Evolutionary conservation across 2,329 filamentous ascomycete genomes (phyloP).

Genomic region (Colletotrichum sp.): DNA sequence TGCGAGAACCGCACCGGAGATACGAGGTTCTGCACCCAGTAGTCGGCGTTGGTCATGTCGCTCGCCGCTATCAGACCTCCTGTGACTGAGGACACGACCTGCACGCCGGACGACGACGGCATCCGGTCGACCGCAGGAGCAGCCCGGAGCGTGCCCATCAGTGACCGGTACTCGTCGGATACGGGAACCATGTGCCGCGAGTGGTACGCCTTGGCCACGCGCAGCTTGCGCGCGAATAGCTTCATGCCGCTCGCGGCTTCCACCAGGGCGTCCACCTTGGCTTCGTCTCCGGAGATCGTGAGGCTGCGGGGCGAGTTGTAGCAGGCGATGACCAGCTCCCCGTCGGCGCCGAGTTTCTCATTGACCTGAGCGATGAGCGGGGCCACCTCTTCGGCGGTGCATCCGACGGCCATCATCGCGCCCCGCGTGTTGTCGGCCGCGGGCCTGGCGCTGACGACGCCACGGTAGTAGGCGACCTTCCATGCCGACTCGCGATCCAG

Average conservation of each 20-base stretch:
- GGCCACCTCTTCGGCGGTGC: slow-evolving; percentile 11
- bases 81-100: slow-evolving; percentile 21
- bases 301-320: slow-evolving; percentile 57
- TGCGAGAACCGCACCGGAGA: slow-evolving; percentile 1
- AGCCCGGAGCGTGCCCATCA: not conserved
- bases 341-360: slow-evolving; percentile 19
- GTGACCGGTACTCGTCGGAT: not conserved
- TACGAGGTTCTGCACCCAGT: slow-evolving; percentile 9
- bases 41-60: not conserved
- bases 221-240: slow-evolving; percentile 13
- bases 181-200: slow-evolving; percentile 21
- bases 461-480: slow-evolving; percentile 32
- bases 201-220: slow-evolving; percentile 26
- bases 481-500: slow-evolving; percentile 46
- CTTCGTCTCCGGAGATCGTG: slow-evolving; percentile 49
- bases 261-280: slow-evolving; percentile 25
- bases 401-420: slow-evolving; percentile 60
- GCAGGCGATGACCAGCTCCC: slow-evolving; percentile 31
- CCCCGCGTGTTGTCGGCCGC: slow-evolving; percentile 35
- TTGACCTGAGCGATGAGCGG: slow-evolving; percentile 27
- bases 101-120: slow-evolving; percentile 29
- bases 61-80: not conserved
- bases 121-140: not conserved
- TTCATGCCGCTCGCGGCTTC: slow-evolving; percentile 32
- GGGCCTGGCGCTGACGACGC: slow-evolving; percentile 31